phyloP scores from a whole-genome alignment of 768 basidiomycete genomes.

The Stropharia rugosoannulata region DNA sequence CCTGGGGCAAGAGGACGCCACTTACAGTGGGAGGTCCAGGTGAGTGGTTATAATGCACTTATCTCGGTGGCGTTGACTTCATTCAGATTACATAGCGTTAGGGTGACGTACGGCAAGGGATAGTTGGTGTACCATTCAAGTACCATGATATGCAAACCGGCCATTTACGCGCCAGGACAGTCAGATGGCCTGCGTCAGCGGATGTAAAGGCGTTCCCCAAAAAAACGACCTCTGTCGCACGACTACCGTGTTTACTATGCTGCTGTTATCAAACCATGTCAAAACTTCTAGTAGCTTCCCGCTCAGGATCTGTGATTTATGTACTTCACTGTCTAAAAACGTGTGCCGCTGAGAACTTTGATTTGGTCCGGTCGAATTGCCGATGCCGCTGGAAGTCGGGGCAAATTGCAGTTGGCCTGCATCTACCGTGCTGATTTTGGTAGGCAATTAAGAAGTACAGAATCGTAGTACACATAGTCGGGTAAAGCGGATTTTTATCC shows the following conservation, averaged over 20 bases:
- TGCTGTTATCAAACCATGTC: too few species aligned
- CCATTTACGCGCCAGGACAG: not conserved
- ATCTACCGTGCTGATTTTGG: too few species aligned
- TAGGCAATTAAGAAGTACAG: not conserved
- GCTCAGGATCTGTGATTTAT: too few species aligned
- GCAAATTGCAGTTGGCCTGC: too few species aligned
- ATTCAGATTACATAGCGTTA: not conserved
- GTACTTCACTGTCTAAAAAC: too few species aligned
- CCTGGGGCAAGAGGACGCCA: conserved; percentile 44
- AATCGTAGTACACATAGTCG: not conserved
- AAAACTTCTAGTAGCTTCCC: too few species aligned
- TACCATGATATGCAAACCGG: too few species aligned
- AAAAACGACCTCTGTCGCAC: not conserved
- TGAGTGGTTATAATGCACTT: not conserved
- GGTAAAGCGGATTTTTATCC: not conserved
- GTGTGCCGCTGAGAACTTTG: too few species aligned
- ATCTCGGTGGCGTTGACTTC: not conserved
- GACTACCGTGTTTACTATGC: not conserved
- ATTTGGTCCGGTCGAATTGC: too few species aligned
- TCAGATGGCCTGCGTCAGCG: not conserved
- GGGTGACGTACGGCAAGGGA: too few species aligned
- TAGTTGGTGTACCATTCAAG: too few species aligned
- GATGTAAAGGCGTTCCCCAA: not conserved
- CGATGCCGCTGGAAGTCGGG: too few species aligned
- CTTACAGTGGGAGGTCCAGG: conserved; percentile 35